Base-by-base conservation (phyloP, 2,329 filamentous ascomycete genomes). In the Zymoseptoria tritici region DNA sequence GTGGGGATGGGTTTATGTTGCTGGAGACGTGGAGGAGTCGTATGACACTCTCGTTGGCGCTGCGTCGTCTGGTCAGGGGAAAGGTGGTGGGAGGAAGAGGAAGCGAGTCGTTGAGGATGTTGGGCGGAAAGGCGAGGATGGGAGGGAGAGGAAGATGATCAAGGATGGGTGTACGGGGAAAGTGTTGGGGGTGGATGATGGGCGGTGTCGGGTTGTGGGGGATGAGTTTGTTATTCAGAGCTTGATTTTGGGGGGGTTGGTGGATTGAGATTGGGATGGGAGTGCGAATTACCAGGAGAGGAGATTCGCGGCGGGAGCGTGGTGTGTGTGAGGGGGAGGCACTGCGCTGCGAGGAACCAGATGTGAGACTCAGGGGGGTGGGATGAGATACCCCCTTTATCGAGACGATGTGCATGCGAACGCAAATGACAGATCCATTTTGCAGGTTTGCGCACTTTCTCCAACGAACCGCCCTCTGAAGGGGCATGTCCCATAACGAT, bases 191-290 rank as follows among this genome's bases (percentile, higher is more conserved):
- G 36, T 42, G 36, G 36, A 42, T 42, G 36, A 42, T 16, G 36
- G 36, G 6, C 11, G 36, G 11, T 42, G 36, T 13, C 83, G 81
- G 63, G 81, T 94, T 52, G 82, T 96, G 56, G 88, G 86, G 58
- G 88, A 95, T 72, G 93, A 97, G 75, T 85, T 93, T 71, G 85
- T 97, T 21, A 86, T 96, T 58, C 93, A 99, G 79, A 97, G 91
- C 73, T 78, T 97, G 60, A 97, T 99, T 64, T 73, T 96, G 55
- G 93, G 92, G 0, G 84, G 85, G 62, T 76, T 97, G 66, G 83
- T 91, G 56, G 87, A 90, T 20, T 71, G 60, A 66, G 13, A 54
- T 24, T 22, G 21, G 21, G 21, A 22, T 22, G 21, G 21, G 21
- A 22, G 16, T 52, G 46, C 19, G 6, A 21, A 11, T 54, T 21